Percentiles rank a stretch among this genome's conserved stretches.
These are phyloP conservation scores for Rosellinia necatrix DNA, from an alignment of 2,329 filamentous ascomycete species.

Conservation along the genomic window DNA sequence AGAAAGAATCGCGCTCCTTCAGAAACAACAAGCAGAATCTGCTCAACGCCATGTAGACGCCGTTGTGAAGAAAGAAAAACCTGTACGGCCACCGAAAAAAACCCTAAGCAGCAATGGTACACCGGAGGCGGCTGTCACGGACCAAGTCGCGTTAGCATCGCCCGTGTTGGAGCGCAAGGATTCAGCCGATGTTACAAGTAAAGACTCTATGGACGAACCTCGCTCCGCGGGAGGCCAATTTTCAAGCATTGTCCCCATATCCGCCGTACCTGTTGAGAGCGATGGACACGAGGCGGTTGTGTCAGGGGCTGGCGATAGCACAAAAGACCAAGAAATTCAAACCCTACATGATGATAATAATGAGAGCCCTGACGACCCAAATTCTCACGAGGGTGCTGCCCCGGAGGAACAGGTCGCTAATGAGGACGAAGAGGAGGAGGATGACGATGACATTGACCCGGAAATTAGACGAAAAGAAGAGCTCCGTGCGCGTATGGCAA, in stretches of 20 bases:
- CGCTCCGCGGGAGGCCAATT: conserved; percentile 46
- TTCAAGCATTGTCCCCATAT: conserved; percentile 56
- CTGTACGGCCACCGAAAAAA: conserved; percentile 76
- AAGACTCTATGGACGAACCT: conserved; percentile 58
- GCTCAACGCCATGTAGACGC: conserved; percentile 81
- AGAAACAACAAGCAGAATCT: conserved; percentile 92
- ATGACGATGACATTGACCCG: conserved; percentile 85
- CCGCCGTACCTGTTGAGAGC: conserved; percentile 52
- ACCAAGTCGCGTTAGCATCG: conserved; percentile 42
- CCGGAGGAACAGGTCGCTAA: conserved; percentile 46
- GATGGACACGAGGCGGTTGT: conserved; percentile 70
- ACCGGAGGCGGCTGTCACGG: conserved; percentile 39
- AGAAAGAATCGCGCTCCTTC: conserved; percentile 90
- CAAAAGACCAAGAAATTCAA: conserved; percentile 62
- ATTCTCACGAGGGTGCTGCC: conserved; percentile 45
- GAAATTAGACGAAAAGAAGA: conserved; percentile 86
- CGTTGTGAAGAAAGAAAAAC: conserved; percentile 82
- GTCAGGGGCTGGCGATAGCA: conserved; percentile 67
- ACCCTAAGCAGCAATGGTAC: conserved; percentile 55
- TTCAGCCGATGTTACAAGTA: conserved; percentile 52
- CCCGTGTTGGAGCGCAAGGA: conserved; percentile 52
- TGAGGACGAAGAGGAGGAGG: conserved; percentile 69
- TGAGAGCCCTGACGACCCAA: conserved; percentile 53
- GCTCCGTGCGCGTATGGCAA: conserved; percentile 92
- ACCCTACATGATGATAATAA: conserved; percentile 79